Percentiles rank a stretch among this genome's conserved stretches.
Conservation (phyloP, 768 basidiomycete genomes). For the Boletus speciosus region DNA sequence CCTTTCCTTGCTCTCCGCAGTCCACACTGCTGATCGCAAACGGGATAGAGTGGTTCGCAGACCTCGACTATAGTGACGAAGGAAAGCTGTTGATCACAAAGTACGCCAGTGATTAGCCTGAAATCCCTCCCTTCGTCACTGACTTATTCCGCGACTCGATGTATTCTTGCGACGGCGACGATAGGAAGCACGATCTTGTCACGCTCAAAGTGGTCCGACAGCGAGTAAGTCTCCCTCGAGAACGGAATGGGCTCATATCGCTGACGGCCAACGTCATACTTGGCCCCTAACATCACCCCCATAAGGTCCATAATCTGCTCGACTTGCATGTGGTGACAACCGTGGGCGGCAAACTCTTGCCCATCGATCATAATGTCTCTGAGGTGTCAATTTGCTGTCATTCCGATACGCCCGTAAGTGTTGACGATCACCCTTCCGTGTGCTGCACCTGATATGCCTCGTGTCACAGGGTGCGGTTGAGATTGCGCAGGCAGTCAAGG, state of each 20-base stretch:
- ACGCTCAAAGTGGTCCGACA: conserved; percentile 38
- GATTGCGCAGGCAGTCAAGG: conserved; percentile 50
- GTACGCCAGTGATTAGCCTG: conserved; percentile 25
- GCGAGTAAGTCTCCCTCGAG: conserved; percentile 34
- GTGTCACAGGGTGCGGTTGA: conserved; percentile 46
- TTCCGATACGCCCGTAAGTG: conserved; percentile 58
- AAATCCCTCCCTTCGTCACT: background rate
- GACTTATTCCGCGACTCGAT: background rate
- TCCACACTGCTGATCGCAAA: background rate
- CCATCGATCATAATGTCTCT: conserved; percentile 40
- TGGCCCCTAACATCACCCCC: background rate
- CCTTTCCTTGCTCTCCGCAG: too few species aligned
- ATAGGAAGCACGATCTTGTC: conserved; percentile 51
- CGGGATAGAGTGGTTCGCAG: conserved; percentile 59
- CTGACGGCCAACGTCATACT: background rate
- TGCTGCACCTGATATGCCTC: background rate
- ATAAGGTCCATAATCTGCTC: conserved; percentile 46
- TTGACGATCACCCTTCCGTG: background rate
- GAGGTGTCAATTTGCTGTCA: conserved; percentile 65
- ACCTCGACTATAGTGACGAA: conserved; percentile 55
- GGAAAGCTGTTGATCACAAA: conserved; percentile 61
- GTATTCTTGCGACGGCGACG: background rate
- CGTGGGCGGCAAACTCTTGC: conserved; percentile 36
- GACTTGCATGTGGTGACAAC: conserved; percentile 47
- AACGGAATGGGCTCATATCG: background rate